These are phyloP conservation scores for Skeletonema costatum DNA, from an alignment of 108 stramenopile genomes.

Conservation along the genomic window DNA sequence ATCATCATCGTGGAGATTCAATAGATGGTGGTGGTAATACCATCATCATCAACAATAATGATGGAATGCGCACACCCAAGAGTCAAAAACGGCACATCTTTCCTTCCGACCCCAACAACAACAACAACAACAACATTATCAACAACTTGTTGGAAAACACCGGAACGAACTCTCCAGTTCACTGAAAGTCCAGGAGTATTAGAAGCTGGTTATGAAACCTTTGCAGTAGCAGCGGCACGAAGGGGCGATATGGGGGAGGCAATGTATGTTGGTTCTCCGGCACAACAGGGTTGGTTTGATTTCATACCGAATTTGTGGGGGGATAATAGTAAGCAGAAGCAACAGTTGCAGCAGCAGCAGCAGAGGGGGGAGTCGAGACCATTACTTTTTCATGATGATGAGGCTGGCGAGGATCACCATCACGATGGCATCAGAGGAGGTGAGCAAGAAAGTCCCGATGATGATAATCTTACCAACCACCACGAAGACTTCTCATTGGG, in stretches of 20 bases:
- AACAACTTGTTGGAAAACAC: background rate
- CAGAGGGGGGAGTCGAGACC: background rate
- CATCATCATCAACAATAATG: background rate
- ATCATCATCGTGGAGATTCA: background rate
- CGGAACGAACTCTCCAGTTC: background rate
- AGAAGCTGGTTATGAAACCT: conserved; percentile 43
- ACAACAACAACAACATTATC: background rate
- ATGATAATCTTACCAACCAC: background rate
- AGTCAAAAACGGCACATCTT: background rate
- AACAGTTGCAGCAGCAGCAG: background rate
- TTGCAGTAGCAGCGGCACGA: conserved; percentile 20
- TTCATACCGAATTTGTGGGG: conserved; percentile 26
- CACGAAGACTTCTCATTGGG: background rate
- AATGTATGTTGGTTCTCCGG: conserved; percentile 23
- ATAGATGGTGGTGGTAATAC: no score
- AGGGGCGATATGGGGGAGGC: conserved; percentile 10
- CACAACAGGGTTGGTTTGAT: conserved; percentile 29
- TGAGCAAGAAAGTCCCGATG: background rate
- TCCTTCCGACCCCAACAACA: background rate
- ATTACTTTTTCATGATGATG: background rate
- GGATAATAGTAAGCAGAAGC: background rate
- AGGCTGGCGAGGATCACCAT: background rate
- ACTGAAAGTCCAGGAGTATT: conserved; percentile 7
- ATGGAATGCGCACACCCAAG: background rate
- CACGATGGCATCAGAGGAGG: background rate